phyloP scores from a whole-genome alignment of 176 grass and related monocot genomes.

The Musa acuminata region DNA sequence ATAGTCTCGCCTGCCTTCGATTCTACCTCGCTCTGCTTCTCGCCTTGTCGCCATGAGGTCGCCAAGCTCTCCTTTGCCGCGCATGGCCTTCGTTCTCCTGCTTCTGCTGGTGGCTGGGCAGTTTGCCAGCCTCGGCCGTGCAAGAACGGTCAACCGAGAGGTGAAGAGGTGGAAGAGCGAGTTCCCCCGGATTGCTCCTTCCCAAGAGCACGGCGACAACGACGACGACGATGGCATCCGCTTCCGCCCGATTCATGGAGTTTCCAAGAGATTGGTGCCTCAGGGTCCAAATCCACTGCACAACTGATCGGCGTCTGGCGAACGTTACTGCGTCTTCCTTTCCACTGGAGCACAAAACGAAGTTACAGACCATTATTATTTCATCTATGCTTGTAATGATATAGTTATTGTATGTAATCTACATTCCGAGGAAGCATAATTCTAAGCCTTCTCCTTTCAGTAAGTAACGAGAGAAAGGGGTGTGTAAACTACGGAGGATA shows the following conservation, averaged over 20 bases:
- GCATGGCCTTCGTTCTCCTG: constrained; percentile 11
- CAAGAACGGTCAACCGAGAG: neutral
- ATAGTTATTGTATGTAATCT: too few relatives aligned
- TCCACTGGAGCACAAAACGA: neutral
- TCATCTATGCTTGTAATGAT: too few relatives aligned
- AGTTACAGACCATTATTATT: neutral
- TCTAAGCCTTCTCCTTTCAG: too few relatives aligned
- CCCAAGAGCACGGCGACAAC: neutral
- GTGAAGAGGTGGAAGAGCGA: neutral
- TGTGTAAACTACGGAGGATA: too few relatives aligned
- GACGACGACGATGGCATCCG: neutral
- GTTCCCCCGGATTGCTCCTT: constrained; percentile 10
- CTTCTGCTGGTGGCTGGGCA: constrained; percentile 21
- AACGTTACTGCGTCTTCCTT: neutral
- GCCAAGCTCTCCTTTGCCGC: neutral
- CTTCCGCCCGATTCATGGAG: constrained; percentile 14
- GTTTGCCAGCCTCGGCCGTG: neutral
- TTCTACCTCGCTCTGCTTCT: neutral
- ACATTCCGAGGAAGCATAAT: too few relatives aligned
- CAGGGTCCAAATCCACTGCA: constrained; percentile 85
- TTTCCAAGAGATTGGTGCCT: constrained; percentile 71
- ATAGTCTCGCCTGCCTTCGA: too few relatives aligned
- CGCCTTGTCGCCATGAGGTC: neutral
- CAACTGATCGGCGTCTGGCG: constrained; percentile 37
- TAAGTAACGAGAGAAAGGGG: too few relatives aligned